phyloP scores from a whole-genome alignment of 805 yeast genomes.

The Zygosaccharomyces siamensis region DNA sequence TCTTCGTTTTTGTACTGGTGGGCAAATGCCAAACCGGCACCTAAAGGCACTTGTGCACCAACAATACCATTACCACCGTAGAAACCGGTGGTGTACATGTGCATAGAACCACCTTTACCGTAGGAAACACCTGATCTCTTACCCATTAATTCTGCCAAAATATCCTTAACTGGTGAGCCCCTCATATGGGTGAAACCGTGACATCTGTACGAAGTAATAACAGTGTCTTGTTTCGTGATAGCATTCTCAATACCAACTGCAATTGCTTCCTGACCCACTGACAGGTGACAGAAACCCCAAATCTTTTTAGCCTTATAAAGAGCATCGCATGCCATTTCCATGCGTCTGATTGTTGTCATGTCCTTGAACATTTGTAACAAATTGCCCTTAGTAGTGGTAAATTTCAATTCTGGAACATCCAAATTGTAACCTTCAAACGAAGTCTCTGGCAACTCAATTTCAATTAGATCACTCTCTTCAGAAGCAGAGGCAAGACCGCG shows the following conservation, averaged over 20 bases:
- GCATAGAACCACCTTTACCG: slow-evolving; percentile 99
- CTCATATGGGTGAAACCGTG: slow-evolving; percentile 98
- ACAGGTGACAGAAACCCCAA: slow-evolving; percentile 97
- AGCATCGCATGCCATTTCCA: slow-evolving; percentile 99
- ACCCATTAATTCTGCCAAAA: slow-evolving; percentile 95
- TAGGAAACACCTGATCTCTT: slow-evolving; percentile 89
- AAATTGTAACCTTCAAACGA: slow-evolving; percentile 85
- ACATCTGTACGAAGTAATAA: slow-evolving; percentile 97
- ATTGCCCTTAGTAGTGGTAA: slow-evolving; percentile 74
- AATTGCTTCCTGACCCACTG: slow-evolving; percentile 98
- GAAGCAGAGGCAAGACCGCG: slow-evolving; percentile 22
- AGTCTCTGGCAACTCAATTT: slow-evolving; percentile 65
- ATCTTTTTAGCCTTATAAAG: slow-evolving; percentile 97
- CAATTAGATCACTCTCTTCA: slow-evolving; percentile 32
- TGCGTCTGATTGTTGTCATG: slow-evolving; percentile 88
- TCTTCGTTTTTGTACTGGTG: slow-evolving; percentile 86
- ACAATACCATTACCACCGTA: slow-evolving; percentile 99
- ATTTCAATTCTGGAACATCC: slow-evolving; percentile 63
- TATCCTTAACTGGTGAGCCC: slow-evolving; percentile 86
- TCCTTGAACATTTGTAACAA: slow-evolving; percentile 93
- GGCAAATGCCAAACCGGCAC: slow-evolving; percentile 97
- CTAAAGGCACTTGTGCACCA: slow-evolving; percentile 98
- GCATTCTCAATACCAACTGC: slow-evolving; percentile 98
- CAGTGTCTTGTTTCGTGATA: slow-evolving; percentile 74
- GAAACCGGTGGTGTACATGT: slow-evolving; percentile 92